A percentile compares a stretch with the other conserved stretches of the same genome.
Evolutionary conservation across 352 stramenopile species (phyloP).

Genomic region (Achlya hypogyna): DNA sequence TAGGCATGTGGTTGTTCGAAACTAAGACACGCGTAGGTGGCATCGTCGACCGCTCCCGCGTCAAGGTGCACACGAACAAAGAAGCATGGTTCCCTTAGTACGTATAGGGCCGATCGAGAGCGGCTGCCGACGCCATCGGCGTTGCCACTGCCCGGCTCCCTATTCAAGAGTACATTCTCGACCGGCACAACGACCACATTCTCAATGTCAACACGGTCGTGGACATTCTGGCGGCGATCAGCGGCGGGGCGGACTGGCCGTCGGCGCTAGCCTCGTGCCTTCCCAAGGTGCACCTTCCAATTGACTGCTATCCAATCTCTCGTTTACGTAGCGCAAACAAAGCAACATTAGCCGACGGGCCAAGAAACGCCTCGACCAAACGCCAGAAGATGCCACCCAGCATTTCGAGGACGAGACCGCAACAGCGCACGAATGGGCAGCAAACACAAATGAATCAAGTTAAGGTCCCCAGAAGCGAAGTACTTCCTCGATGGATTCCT

Average conservation of each 20-base stretch:
- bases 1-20: background rate
- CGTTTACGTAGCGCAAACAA: conserved; percentile 9
- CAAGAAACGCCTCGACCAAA: background rate
- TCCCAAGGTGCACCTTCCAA: background rate
- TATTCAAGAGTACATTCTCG: conserved; percentile 60
- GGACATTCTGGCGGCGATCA: conserved; percentile 23
- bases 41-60: conserved; percentile 67
- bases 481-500: conserved; percentile 56
- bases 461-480: conserved; percentile 60
- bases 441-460: no score
- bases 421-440: no score
- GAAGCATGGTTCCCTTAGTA: background rate
- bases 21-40: conserved; percentile 15
- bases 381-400: background rate
- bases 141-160: conserved; percentile 51
- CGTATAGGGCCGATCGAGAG: conserved; percentile 40
- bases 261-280: background rate
- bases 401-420: background rate
- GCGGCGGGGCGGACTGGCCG: background rate
- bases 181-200: conserved; percentile 57
- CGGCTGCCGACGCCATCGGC: conserved; percentile 35
- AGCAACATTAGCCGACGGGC: conserved; percentile 1
- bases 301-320: background rate
- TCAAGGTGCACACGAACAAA: conserved; percentile 1
- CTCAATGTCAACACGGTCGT: conserved; percentile 74